phyloP scores from a whole-genome alignment of 1,139 yeast species.

The Pichia sp. region DNA sequence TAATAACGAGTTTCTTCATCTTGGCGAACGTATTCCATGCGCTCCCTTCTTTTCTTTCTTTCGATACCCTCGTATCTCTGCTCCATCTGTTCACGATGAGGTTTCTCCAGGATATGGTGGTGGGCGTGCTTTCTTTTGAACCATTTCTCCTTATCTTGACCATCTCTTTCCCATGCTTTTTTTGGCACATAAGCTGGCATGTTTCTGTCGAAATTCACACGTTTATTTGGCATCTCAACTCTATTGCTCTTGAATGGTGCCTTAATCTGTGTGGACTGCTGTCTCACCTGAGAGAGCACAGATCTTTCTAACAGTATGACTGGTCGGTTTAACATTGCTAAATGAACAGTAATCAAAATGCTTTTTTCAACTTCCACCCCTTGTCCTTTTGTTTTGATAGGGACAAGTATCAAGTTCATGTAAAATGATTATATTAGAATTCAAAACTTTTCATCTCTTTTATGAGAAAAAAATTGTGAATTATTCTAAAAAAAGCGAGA shows the following conservation, averaged over 20 bases:
- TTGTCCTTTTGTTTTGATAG: too few species aligned
- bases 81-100: slow-evolving; percentile 13
- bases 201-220: slow-evolving; percentile 39
- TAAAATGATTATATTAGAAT: too few species aligned
- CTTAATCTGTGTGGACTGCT: background rate
- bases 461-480: too few species aligned
- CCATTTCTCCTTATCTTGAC: slow-evolving; percentile 50
- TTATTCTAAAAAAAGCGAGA: too few species aligned
- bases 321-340: background rate
- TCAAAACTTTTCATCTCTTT: too few species aligned
- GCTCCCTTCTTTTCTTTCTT: slow-evolving; percentile 9
- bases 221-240: slow-evolving; percentile 1
- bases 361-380: too few species aligned
- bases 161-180: slow-evolving; percentile 59
- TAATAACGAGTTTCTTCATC: slow-evolving; percentile 10
- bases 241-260: slow-evolving; percentile 24
- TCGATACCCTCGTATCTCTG: slow-evolving; percentile 14
- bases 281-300: background rate
- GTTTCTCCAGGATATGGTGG: slow-evolving; percentile 46
- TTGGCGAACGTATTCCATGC: slow-evolving; percentile 3
- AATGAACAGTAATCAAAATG: too few species aligned
- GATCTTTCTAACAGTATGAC: background rate
- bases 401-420: too few species aligned
- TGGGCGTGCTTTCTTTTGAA: slow-evolving; percentile 55
- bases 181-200: slow-evolving; percentile 37